Percentiles rank a stretch among this genome's conserved stretches.
Evolutionary conservation across 495 filamentous ascomycete genomes (phyloP).

Genomic region (Penicillium odoratum): DNA sequence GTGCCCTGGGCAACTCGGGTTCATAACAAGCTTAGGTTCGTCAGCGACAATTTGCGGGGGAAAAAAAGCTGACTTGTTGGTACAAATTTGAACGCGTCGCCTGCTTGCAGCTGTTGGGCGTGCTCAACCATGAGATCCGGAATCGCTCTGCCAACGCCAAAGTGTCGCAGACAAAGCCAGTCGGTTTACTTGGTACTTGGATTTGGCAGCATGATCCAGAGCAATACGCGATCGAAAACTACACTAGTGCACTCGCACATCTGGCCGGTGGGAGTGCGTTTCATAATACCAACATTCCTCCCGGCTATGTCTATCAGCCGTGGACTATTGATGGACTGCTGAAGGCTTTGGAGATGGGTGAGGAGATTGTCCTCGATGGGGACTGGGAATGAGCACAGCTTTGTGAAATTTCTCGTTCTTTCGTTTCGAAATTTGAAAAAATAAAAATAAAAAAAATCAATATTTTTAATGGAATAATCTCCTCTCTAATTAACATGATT

Average conservation of each 20-base stretch:
- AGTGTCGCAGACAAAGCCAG: conserved; percentile 1
- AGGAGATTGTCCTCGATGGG: conserved; percentile 11
- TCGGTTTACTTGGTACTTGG: conserved; percentile 19
- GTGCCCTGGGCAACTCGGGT: conserved; percentile 23
- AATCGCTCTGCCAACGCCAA: conserved; percentile 8
- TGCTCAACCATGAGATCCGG: conserved; percentile 8
- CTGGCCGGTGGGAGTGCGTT: conserved; percentile 13
- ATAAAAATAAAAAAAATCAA: no score
- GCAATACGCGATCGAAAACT: conserved; percentile 19
- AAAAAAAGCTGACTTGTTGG: background rate
- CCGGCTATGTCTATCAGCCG: conserved; percentile 12
- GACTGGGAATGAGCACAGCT: conserved; percentile 15
- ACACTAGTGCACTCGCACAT: conserved; percentile 9
- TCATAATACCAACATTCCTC: conserved; percentile 21
- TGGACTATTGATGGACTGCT: conserved; percentile 24
- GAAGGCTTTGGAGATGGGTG: conserved; percentile 7
- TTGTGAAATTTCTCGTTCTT: background rate
- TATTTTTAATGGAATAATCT: no score
- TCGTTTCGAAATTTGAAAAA: no score
- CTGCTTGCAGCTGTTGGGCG: conserved; percentile 2
- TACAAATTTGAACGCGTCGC: conserved; percentile 4
- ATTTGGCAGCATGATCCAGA: conserved; percentile 22
- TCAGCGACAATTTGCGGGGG: background rate
- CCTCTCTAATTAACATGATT: no score
- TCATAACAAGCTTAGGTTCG: conserved; percentile 21